Conservation (phyloP, 2,329 filamentous ascomycete species). For the Sarocladium oryzae region DNA sequence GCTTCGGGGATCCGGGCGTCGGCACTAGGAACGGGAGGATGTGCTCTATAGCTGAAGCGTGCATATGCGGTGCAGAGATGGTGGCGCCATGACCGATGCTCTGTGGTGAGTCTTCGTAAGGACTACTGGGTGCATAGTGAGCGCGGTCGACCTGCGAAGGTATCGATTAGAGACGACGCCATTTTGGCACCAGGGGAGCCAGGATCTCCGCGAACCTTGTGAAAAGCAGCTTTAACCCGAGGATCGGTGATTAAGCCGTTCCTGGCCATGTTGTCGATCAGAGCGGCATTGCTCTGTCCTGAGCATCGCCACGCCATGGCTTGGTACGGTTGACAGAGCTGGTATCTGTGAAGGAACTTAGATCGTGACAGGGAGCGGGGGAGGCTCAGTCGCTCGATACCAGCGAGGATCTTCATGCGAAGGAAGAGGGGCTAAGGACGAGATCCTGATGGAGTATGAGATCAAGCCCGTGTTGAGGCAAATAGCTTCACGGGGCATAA, state of each 20-base stretch:
- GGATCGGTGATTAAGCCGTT: conserved; percentile 67
- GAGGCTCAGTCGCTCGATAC: too few species aligned
- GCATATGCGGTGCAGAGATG: conserved; percentile 57
- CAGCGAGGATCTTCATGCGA: too few species aligned
- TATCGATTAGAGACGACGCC: too few species aligned
- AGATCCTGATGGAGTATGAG: too few species aligned
- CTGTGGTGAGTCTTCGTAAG: conserved; percentile 61
- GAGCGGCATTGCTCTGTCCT: conserved; percentile 63
- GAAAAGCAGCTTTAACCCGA: conserved; percentile 72
- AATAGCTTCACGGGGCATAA: too few species aligned
- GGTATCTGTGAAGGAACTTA: too few species aligned
- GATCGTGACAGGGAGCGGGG: too few species aligned
- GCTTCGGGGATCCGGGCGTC: conserved; percentile 21
- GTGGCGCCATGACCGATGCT: conserved; percentile 49
- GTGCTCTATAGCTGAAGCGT: conserved; percentile 46
- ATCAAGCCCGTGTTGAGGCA: too few species aligned
- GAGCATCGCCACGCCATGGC: conserved; percentile 90
- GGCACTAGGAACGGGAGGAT: conserved; percentile 40
- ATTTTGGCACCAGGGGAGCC: too few species aligned
- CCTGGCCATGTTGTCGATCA: conserved; percentile 71
- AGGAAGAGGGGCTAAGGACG: too few species aligned
- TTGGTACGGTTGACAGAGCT: too few species aligned
- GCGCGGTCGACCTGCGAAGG: conserved; percentile 69
- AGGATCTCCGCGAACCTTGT: conserved; percentile 43
- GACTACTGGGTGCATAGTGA: conserved; percentile 64